Evolutionary conservation across 2,329 filamentous ascomycete genomes (phyloP).

Genomic region (Cladosporium velox): DNA sequence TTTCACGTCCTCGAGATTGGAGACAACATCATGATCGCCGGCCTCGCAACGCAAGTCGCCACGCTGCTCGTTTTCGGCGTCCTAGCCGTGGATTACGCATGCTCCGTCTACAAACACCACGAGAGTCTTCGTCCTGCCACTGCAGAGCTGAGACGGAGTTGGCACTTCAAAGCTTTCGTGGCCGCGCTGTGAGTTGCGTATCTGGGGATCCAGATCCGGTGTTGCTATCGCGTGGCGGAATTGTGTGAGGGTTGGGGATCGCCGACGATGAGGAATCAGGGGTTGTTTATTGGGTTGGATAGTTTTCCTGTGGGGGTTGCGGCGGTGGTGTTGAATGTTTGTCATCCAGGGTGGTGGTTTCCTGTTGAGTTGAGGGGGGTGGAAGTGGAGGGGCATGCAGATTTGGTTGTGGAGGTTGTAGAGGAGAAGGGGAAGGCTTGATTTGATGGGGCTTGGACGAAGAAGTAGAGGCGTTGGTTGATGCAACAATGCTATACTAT

Average conservation of each 20-base stretch:
- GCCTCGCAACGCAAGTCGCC: slow-evolving; percentile 59
- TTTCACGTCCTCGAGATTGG: slow-evolving; percentile 37
- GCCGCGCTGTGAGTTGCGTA: slow-evolving; percentile 32
- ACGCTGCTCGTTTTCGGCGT: slow-evolving; percentile 52
- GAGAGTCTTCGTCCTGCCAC: no score
- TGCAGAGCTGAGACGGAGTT: no score
- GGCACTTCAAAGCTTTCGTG: neutral
- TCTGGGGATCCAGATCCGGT: slow-evolving; percentile 33
- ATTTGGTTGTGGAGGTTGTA: neutral
- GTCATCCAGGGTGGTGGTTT: neutral
- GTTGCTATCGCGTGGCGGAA: slow-evolving; percentile 36
- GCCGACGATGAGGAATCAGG: slow-evolving; percentile 30
- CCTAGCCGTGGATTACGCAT: slow-evolving; percentile 42
- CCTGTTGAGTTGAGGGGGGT: neutral
- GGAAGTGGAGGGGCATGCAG: neutral
- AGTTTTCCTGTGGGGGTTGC: slow-evolving; percentile 32
- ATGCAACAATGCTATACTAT: neutral
- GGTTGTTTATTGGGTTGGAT: slow-evolving; percentile 37
- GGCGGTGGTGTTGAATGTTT: neutral
- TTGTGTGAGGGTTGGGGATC: slow-evolving; percentile 30
- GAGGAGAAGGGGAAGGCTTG: neutral
- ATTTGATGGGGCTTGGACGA: neutral
- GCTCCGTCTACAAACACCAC: no score
- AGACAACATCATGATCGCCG: slow-evolving; percentile 59
- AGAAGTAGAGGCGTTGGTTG: neutral